Conservation (phyloP, 345 rosid species). For the Populus alba region DNA sequence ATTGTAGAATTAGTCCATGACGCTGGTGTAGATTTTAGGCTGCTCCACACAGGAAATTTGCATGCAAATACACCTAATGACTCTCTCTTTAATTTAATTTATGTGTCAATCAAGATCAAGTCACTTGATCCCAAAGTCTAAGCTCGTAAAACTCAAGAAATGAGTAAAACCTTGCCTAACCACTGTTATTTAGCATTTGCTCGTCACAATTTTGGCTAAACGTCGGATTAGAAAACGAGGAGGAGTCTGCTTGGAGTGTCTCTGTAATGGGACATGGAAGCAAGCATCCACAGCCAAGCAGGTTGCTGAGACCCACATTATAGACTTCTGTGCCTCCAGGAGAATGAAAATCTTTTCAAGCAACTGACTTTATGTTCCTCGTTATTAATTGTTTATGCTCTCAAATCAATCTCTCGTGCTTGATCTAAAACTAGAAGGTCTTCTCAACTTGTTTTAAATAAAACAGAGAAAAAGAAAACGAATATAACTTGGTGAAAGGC, state of each 20-base stretch:
- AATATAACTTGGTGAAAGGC: too few species aligned
- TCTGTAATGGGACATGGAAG: neutral
- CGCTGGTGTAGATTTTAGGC: constrained; percentile 1
- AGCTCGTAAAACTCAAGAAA: too few species aligned
- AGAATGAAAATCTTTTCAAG: neutral
- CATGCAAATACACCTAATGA: constrained; percentile 9
- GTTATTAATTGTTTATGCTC: neutral
- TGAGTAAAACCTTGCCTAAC: too few species aligned
- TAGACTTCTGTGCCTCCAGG: constrained; percentile 8
- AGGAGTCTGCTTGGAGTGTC: neutral
- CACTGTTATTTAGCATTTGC: neutral
- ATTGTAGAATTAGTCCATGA: neutral
- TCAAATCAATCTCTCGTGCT: neutral
- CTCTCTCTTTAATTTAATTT: neutral
- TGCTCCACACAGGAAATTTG: constrained; percentile 12
- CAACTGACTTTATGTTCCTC: neutral
- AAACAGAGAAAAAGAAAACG: neutral
- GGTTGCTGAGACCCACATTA: constrained; percentile 16
- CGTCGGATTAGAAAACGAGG: neutral
- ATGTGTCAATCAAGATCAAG: too few species aligned
- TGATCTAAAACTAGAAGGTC: neutral
- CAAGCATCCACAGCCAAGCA: neutral
- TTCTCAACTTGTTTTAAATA: neutral
- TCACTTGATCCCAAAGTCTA: too few species aligned
- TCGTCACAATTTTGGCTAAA: neutral